Percentiles rank a stretch among this genome's conserved stretches.
phyloP scores from a whole-genome alignment of 306 rosid species.

The Elaeagnus macrophylla region DNA sequence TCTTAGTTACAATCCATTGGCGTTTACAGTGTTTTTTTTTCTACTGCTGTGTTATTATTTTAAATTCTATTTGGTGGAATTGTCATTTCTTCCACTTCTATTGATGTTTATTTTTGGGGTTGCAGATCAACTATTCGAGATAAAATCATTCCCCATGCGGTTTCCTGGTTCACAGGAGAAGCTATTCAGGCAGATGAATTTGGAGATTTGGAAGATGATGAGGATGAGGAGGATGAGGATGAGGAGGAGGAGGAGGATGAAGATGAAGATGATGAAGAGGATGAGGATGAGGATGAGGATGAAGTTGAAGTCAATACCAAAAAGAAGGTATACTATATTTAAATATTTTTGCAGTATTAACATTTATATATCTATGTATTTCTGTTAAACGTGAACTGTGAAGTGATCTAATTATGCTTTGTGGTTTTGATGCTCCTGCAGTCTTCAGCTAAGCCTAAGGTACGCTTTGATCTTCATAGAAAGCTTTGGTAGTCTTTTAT shows the following conservation, averaged over 20 bases:
- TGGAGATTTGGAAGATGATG: slow-evolving; percentile 62
- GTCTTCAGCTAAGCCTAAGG: slow-evolving; percentile 50
- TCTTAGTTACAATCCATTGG: background rate
- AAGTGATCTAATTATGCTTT: slow-evolving; percentile 7
- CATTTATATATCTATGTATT: background rate
- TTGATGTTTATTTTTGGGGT: background rate
- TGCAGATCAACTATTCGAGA: slow-evolving; percentile 75
- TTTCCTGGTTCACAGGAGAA: slow-evolving; percentile 94
- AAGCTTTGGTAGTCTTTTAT: background rate
- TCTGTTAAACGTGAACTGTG: background rate
- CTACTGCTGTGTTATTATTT: no score
- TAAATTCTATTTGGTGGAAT: no score
- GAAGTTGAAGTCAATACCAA: slow-evolving; percentile 53
- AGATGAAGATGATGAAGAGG: slow-evolving; percentile 26
- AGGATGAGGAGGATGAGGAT: slow-evolving; percentile 31
- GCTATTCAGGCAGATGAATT: slow-evolving; percentile 72
- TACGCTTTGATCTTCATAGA: slow-evolving; percentile 1
- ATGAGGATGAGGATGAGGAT: slow-evolving; percentile 27
- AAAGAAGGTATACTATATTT: slow-evolving; percentile 44
- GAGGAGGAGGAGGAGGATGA: slow-evolving; percentile 52
- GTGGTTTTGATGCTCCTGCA: slow-evolving; percentile 20
- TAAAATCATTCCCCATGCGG: slow-evolving; percentile 90
- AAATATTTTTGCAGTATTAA: background rate
- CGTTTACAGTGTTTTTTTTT: no score
- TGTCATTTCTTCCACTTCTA: no score